phyloP scores from a whole-genome alignment of 805 yeast species.

The Candida coquimbonensis region DNA sequence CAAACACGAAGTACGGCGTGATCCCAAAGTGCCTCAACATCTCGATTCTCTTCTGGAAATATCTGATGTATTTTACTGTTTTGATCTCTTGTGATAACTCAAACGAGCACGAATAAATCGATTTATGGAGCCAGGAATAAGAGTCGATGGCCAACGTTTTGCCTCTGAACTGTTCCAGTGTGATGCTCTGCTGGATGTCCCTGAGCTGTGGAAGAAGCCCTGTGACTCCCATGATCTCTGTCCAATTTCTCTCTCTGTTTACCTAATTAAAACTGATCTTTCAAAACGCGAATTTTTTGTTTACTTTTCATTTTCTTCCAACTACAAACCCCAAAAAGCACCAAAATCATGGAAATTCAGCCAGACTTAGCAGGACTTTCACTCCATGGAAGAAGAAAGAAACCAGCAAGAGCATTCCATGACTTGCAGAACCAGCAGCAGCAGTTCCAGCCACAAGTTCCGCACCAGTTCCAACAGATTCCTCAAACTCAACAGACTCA shows the following conservation, averaged over 20 bases:
- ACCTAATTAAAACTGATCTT: neutral
- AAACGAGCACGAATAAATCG: conserved; percentile 73
- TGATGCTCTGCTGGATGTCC: conserved; percentile 56
- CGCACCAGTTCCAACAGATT: neutral
- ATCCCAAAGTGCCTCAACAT: conserved; percentile 63
- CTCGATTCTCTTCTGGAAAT: conserved; percentile 56
- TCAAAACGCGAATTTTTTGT: neutral
- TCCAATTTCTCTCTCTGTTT: neutral
- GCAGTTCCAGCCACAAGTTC: conserved; percentile 1
- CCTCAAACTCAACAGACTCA: neutral
- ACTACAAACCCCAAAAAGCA: neutral
- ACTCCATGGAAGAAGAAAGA: conserved; percentile 16
- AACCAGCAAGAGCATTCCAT: conserved; percentile 21
- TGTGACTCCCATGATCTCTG: conserved; percentile 63
- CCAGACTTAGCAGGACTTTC: conserved; percentile 8
- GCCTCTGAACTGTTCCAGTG: conserved; percentile 60
- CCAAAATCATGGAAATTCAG: conserved; percentile 7
- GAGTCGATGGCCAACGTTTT: conserved; percentile 87
- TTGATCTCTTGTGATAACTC: conserved; percentile 69
- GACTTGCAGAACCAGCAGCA: conserved; percentile 2
- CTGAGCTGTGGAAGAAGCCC: conserved; percentile 79
- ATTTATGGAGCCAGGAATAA: conserved; percentile 93
- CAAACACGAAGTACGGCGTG: conserved; percentile 84
- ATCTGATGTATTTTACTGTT: conserved; percentile 65
- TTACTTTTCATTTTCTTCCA: no score